Evolutionary conservation across 345 rosid genomes (phyloP).

Genomic region (Conringia planisiliqua): DNA sequence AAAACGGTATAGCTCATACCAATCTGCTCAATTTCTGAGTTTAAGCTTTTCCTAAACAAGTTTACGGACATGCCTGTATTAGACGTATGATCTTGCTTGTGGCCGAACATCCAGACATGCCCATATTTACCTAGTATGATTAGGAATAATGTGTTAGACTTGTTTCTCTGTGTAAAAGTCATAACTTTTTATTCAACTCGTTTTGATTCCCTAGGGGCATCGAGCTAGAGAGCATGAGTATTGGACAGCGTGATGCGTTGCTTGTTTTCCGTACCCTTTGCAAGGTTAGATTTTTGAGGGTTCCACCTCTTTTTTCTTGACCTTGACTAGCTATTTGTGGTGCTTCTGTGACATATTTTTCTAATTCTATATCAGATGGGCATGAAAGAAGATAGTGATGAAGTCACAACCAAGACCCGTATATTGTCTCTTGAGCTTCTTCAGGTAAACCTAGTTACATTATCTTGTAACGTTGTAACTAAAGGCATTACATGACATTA

Average conservation of each 20-base stretch:
- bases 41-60: not conserved
- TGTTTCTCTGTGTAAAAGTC: not conserved
- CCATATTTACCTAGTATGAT: conserved; percentile 6
- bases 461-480: conserved; percentile 4
- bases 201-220: conserved; percentile 56
- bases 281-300: conserved; percentile 59
- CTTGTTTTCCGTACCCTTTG: conserved; percentile 95
- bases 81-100: conserved; percentile 8
- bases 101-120: conserved; percentile 1
- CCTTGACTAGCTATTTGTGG: conserved; percentile 25
- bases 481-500: conserved; percentile 9
- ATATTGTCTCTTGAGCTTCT: conserved; percentile 96
- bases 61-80: not conserved
- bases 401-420: conserved; percentile 85
- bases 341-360: conserved; percentile 15
- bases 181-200: conserved; percentile 2
- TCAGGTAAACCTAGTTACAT: conserved; percentile 56
- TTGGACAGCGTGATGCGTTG: conserved; percentile 92
- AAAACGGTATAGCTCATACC: conserved; percentile 49
- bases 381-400: conserved; percentile 98
- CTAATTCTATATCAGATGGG: conserved; percentile 66
- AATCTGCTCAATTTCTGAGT: conserved; percentile 7
- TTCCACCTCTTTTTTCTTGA: conserved; percentile 5
- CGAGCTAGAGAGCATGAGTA: conserved; percentile 92
- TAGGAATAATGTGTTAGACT: conserved; percentile 8